Conservation (phyloP, 2,329 filamentous ascomycete species). For the Arachnomyces sp. region DNA sequence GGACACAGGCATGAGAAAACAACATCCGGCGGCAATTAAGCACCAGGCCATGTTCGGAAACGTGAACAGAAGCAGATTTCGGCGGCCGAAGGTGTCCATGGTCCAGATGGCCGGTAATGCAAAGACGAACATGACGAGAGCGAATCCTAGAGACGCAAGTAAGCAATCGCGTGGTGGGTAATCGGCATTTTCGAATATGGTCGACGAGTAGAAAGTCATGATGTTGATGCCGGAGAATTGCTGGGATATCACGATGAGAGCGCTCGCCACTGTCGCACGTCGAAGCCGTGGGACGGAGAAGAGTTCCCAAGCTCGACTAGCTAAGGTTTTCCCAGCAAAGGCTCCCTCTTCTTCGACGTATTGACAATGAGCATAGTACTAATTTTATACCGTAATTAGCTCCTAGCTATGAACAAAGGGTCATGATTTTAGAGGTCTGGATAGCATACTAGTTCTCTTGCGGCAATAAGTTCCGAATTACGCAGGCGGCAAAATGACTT, state of each 20-base stretch:
- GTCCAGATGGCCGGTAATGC: conserved; percentile 53
- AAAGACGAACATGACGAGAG: conserved; percentile 52
- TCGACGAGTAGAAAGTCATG: conserved; percentile 62
- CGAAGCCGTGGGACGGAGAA: conserved; percentile 25
- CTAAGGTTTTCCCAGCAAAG: conserved; percentile 42
- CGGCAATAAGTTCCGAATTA: too few species aligned
- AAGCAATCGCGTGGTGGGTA: conserved; percentile 36
- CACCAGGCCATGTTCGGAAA: conserved; percentile 46
- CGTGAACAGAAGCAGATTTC: conserved; percentile 43
- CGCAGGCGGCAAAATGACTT: too few species aligned
- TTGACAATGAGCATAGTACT: conserved; percentile 51
- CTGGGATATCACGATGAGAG: conserved; percentile 25
- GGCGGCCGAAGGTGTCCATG: conserved; percentile 52
- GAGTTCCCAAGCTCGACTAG: conserved; percentile 30
- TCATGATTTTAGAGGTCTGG: too few species aligned
- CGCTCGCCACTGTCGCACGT: conserved; percentile 22
- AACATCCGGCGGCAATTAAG: conserved; percentile 43
- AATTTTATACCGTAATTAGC: too few species aligned
- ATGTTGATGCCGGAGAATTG: conserved; percentile 50
- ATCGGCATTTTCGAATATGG: conserved; percentile 26
- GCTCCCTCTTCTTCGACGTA: conserved; percentile 20
- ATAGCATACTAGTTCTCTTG: too few species aligned
- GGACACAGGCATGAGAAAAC: conserved; percentile 42
- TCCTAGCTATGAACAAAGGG: too few species aligned
- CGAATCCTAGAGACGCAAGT: conserved; percentile 53